Evolutionary conservation across 2,329 filamentous ascomycete species (phyloP).

Genomic region (Claviceps humidiphila): DNA sequence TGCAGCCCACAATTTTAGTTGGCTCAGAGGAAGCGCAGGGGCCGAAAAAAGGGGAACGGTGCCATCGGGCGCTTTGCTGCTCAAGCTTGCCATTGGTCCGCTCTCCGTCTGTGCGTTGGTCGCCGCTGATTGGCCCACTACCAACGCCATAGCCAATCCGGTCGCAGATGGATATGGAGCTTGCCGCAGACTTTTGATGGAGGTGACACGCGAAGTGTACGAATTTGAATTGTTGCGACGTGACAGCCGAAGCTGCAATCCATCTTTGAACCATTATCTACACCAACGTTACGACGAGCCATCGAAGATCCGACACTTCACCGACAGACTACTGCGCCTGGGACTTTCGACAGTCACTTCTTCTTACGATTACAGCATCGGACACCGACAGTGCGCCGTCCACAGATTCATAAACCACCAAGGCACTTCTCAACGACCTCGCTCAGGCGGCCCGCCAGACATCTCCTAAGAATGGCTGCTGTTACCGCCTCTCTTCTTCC

Average conservation of each 20-base stretch:
- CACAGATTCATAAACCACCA: too few species aligned
- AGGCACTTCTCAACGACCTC: neutral
- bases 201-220: conserved; percentile 4
- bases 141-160: neutral
- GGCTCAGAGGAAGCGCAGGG: conserved; percentile 24
- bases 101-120: conserved; percentile 14
- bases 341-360: too few species aligned
- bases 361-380: neutral
- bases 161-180: conserved; percentile 8
- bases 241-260: neutral
- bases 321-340: too few species aligned
- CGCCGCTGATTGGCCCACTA: conserved; percentile 16
- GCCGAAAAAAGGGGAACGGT: conserved; percentile 30
- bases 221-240: conserved; percentile 9
- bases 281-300: neutral
- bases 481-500: conserved; percentile 38
- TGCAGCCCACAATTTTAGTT: conserved; percentile 37
- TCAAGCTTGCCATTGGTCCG: conserved; percentile 18
- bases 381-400: neutral
- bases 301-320: neutral
- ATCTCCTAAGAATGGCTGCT: conserved; percentile 2
- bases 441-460: neutral
- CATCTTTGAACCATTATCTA: neutral
- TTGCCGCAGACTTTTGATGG: conserved; percentile 18
- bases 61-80: conserved; percentile 12